A percentile compares a stretch with the other conserved stretches of the same genome.
Conservation (phyloP, 2,329 filamentous ascomycete genomes). For the Pseudogymnoascus sp. region DNA sequence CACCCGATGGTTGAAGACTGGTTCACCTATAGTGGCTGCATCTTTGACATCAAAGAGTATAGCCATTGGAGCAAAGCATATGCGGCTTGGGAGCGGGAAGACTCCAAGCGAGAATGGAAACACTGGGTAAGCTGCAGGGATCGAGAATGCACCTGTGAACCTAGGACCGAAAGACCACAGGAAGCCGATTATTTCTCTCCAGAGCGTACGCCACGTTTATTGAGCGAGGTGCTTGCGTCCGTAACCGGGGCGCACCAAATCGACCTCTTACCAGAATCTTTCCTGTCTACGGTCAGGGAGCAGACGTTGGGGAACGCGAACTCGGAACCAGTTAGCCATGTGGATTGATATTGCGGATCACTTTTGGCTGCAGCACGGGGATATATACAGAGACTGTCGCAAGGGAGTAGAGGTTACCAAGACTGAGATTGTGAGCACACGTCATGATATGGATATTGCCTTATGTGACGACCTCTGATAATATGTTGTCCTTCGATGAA, state of each 20-base stretch:
- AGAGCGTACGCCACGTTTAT: background rate
- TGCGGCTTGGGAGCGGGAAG: background rate
- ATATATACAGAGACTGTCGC: background rate
- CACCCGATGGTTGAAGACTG: background rate
- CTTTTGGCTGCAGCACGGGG: too few species aligned
- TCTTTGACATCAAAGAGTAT: background rate
- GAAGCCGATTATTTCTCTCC: background rate
- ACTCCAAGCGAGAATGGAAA: background rate
- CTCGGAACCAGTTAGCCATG: too few species aligned
- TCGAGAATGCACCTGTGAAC: background rate
- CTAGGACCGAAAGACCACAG: background rate
- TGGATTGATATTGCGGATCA: too few species aligned
- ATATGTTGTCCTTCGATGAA: background rate
- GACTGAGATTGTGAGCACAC: too few species aligned
- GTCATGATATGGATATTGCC: too few species aligned
- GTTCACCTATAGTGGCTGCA: background rate
- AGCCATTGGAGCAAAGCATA: background rate
- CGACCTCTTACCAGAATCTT: too few species aligned
- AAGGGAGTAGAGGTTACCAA: background rate
- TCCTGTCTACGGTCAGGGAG: too few species aligned
- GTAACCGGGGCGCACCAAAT: too few species aligned
- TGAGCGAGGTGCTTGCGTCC: background rate
- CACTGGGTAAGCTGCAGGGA: background rate
- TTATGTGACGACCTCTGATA: background rate
- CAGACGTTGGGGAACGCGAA: too few species aligned